Base-by-base conservation (phyloP, 2,329 filamentous ascomycete species). In the Coniochaeta hoffmannii region DNA sequence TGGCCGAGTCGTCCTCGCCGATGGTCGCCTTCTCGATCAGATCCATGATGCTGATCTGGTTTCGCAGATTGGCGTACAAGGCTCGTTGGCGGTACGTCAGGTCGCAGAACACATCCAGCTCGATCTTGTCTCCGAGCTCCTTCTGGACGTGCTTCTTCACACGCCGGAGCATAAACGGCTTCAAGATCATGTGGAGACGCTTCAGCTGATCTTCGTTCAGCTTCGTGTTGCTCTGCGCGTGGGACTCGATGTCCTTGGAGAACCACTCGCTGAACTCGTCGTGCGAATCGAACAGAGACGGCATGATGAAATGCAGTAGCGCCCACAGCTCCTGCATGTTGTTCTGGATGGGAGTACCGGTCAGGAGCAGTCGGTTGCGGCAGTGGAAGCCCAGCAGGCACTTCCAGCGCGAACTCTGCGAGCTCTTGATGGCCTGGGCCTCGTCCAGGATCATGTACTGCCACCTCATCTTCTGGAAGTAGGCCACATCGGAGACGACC, bases 271-370 rank as follows among this genome's bases (percentile, higher is more conserved):
- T 93, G 67, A 95, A 95, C 66, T 94, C 90, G 66, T 95, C 90
- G 71, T 94, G 90, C 0, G 88, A 93, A 71, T 94, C 94, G 72
- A 99, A 99, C 53, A 99, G 79, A 44, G 90, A 96, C n/a, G 94
- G 94, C 94, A 99, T 97, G 75, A 97, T 97, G 76, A 99, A 99
- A 79, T 99, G 94, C 19, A 99, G 80, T 62, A 99, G 74, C 30
- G 94, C 94, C 94, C 94, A 99, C 57, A 99, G 74, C 73, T 99
- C 93, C 72, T 97, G 94, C 94, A 99, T 99, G 79, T 97, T 99
- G 76, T 99, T 99, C 72, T 99, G 94, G 61, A 99, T 97, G 2
- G 94, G 94, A 0, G 94, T 99, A 74, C 94, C 94, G 0, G 94
- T 99, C 19, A 99, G 81, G 46, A 99, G 77, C 50, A 99, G 82